Conservation (phyloP, 1,139 yeast genomes). For the Magnusiomyces ingens region DNA sequence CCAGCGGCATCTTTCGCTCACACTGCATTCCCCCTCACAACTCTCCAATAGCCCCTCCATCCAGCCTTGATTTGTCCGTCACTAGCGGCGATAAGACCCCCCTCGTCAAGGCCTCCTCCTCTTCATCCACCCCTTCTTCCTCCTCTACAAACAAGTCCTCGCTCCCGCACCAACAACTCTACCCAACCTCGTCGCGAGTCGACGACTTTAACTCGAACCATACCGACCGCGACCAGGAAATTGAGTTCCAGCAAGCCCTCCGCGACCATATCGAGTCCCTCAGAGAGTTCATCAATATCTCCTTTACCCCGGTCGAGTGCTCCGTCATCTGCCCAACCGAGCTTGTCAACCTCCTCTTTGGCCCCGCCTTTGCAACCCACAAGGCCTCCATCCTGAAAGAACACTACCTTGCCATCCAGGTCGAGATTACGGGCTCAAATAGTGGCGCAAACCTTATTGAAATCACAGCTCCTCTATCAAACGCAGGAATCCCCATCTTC, state of each 20-base stretch:
- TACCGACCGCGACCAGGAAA: neutral
- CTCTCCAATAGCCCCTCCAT: neutral
- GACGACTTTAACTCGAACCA: neutral
- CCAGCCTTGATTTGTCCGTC: neutral
- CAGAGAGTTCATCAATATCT: constrained; percentile 44
- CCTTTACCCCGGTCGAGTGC: constrained; percentile 51
- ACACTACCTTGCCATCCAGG: constrained; percentile 48
- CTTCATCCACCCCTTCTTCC: too few species aligned
- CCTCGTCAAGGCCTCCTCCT: too few species aligned
- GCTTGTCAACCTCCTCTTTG: constrained; percentile 37
- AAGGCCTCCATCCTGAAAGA: constrained; percentile 37
- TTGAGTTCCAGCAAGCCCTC: neutral
- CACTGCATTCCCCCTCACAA: neutral
- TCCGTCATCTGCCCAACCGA: constrained; percentile 46
- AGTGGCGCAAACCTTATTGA: constrained; percentile 52
- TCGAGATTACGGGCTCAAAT: constrained; percentile 55
- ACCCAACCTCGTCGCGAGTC: neutral
- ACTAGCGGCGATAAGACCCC: neutral
- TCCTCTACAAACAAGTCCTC: neutral
- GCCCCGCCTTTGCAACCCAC: constrained; percentile 32
- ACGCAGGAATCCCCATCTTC: constrained; percentile 52
- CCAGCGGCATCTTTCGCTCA: neutral
- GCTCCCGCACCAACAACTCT: constrained; percentile 1
- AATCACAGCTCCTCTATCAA: constrained; percentile 54
- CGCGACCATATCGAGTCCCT: constrained; percentile 19